These are phyloP conservation scores for Mortierella sp. DNA, from an alignment of 371 early-diverging fungal species.

Conservation along the genomic window DNA sequence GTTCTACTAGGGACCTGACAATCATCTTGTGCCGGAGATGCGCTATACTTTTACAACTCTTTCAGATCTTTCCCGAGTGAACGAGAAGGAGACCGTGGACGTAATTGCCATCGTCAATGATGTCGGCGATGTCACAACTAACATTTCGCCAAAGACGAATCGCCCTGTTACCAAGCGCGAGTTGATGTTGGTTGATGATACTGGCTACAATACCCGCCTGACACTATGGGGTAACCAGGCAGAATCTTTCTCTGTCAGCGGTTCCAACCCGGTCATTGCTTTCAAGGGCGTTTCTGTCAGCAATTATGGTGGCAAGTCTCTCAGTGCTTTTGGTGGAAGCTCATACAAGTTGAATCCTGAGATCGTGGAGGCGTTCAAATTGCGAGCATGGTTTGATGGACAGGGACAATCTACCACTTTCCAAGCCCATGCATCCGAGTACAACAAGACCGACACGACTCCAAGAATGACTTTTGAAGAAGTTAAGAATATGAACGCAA, in stretches of 20 bases:
- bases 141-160: conserved; percentile 76
- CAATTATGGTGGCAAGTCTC: conserved; percentile 85
- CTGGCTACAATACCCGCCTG: conserved; percentile 73
- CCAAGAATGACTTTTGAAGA: conserved; percentile 72
- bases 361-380: conserved; percentile 78
- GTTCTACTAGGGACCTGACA: conserved; percentile 65
- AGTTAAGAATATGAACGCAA: conserved; percentile 74
- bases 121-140: conserved; percentile 66
- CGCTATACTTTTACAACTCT: conserved; percentile 78
- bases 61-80: conserved; percentile 55
- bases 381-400: conserved; percentile 90
- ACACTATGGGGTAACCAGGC: conserved; percentile 95
- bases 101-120: conserved; percentile 85
- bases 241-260: conserved; percentile 65
- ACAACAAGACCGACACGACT: conserved; percentile 46
- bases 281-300: conserved; percentile 86
- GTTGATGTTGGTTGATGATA: conserved; percentile 83
- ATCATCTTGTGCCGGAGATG: conserved; percentile 69
- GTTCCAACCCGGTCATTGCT: conserved; percentile 75
- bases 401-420: conserved; percentile 50
- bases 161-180: conserved; percentile 88
- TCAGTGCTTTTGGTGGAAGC: conserved; percentile 68
- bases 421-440: conserved; percentile 54
- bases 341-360: conserved; percentile 82
- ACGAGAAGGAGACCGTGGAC: conserved; percentile 80